These are phyloP conservation scores for Pseudogymnoascus sp. DNA, from an alignment of 2,329 filamentous ascomycete genomes.

Conservation along the genomic window DNA sequence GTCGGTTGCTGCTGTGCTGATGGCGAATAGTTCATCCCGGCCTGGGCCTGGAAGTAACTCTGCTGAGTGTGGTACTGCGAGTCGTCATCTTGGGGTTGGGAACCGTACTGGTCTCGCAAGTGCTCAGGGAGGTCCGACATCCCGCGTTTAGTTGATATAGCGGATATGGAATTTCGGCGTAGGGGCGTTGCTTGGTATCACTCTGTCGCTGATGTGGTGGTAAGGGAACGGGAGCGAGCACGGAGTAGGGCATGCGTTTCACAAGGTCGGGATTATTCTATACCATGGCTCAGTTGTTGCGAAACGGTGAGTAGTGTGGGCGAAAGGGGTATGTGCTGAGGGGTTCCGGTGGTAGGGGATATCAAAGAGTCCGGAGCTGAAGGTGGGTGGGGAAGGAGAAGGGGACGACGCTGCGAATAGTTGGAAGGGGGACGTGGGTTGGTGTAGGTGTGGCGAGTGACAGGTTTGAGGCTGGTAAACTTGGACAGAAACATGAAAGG, in stretches of 20 bases:
- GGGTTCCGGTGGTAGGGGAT: not conserved
- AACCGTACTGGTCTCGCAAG: not conserved
- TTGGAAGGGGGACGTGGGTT: not conserved
- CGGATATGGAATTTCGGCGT: not conserved
- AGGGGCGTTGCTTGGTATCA: not conserved
- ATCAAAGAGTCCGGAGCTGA: not conserved
- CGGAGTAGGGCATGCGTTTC: not conserved
- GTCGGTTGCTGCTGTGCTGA: not conserved
- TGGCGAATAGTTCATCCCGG: not conserved
- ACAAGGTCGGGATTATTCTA: not conserved
- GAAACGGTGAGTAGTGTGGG: not conserved
- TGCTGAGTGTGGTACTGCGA: not conserved
- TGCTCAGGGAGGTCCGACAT: not conserved
- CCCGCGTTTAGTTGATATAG: not conserved
- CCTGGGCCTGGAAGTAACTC: not conserved
- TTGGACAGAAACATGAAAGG: not conserved
- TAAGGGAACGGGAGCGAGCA: not conserved
- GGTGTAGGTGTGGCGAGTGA: not conserved
- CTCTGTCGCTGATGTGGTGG: not conserved
- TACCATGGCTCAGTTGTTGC: not conserved
- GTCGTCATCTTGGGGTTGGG: not conserved
- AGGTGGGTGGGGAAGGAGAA: not conserved
- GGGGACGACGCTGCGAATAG: not conserved
- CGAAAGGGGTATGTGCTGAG: not conserved
- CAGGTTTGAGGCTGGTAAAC: not conserved